Conservation (phyloP, 257 asterid genomes). For the Rehmannia glutinosa region DNA sequence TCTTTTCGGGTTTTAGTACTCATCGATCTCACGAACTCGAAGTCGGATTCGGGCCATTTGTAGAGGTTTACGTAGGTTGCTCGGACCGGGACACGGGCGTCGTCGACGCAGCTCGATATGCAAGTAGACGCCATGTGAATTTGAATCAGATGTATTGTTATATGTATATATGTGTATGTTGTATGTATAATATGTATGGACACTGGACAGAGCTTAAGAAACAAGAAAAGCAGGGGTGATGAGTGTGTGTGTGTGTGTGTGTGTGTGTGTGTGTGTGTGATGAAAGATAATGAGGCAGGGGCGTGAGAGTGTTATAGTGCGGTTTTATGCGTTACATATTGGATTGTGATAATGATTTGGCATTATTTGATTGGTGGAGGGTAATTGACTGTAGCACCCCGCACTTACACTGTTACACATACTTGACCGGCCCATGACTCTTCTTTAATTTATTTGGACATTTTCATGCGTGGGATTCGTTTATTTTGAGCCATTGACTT, state of each 20-base stretch:
- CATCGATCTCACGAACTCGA: slow-evolving; percentile 68
- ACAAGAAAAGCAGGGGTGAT: not conserved
- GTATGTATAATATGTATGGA: too few species aligned
- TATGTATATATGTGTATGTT: not conserved
- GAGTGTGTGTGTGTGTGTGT: not conserved
- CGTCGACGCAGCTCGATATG: slow-evolving; percentile 43
- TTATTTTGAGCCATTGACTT: not conserved
- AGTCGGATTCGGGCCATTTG: slow-evolving; percentile 67
- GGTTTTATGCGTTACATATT: slow-evolving; percentile 2
- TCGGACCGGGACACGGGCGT: slow-evolving; percentile 42
- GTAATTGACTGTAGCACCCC: too few species aligned
- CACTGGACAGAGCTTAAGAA: not conserved
- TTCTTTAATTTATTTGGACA: not conserved
- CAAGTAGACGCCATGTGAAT: slow-evolving; percentile 38
- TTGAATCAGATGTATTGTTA: not conserved
- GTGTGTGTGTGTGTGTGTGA: not conserved
- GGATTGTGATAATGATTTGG: slow-evolving; percentile 12
- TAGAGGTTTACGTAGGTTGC: slow-evolving; percentile 54
- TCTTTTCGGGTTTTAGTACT: slow-evolving; percentile 28
- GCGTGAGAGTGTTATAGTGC: not conserved
- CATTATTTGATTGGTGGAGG: not conserved
- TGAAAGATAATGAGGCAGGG: not conserved
- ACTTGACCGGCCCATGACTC: not conserved
- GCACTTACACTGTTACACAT: too few species aligned
- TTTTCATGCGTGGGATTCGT: not conserved